Percentiles rank a stretch among this genome's conserved stretches.
Conservation (phyloP, 805 yeast species). For the Saccharomycodes ludwigii region DNA sequence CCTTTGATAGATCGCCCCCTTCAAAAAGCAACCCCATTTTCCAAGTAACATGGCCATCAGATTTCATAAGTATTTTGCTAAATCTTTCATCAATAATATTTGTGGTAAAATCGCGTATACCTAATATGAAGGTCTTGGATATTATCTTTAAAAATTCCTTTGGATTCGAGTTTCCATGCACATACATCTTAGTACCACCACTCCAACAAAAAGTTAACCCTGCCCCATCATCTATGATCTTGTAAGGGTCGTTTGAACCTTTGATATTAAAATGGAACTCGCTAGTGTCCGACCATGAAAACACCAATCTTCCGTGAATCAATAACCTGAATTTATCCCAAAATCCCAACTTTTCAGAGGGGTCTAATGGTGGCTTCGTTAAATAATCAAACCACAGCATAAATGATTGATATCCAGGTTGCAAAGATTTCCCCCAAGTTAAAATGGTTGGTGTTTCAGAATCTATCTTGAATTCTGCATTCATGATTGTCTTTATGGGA, state of each 20-base stretch:
- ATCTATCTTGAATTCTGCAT: slow-evolving; percentile 32
- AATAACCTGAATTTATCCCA: slow-evolving; percentile 57
- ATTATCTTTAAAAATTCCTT: slow-evolving; percentile 40
- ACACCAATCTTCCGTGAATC: slow-evolving; percentile 39
- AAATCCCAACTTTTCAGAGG: slow-evolving; percentile 50
- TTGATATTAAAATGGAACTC: slow-evolving; percentile 54
- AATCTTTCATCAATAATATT: slow-evolving; percentile 11
- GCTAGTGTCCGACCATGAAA: slow-evolving; percentile 31
- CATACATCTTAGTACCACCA: slow-evolving; percentile 34
- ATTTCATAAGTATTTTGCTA: slow-evolving; percentile 42
- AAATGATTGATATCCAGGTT: slow-evolving; percentile 46
- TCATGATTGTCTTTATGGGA: slow-evolving; percentile 43
- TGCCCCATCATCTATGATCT: slow-evolving; percentile 41
- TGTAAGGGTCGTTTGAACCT: slow-evolving; percentile 47
- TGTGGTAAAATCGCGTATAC: slow-evolving; percentile 33
- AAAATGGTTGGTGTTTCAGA: slow-evolving; percentile 38
- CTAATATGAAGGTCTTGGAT: slow-evolving; percentile 45
- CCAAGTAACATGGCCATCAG: slow-evolving; percentile 68
- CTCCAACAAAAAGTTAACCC: slow-evolving; percentile 60
- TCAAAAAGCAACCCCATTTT: slow-evolving; percentile 64
- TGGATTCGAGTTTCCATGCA: slow-evolving; percentile 39
- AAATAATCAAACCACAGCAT: slow-evolving; percentile 55
- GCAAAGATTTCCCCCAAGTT: slow-evolving; percentile 54
- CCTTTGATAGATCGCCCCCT: slow-evolving; percentile 31
- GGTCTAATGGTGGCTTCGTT: slow-evolving; percentile 60